These are phyloP conservation scores for Colletotrichum sp. DNA, from an alignment of 2,329 filamentous ascomycete genomes.

Conservation along the genomic window DNA sequence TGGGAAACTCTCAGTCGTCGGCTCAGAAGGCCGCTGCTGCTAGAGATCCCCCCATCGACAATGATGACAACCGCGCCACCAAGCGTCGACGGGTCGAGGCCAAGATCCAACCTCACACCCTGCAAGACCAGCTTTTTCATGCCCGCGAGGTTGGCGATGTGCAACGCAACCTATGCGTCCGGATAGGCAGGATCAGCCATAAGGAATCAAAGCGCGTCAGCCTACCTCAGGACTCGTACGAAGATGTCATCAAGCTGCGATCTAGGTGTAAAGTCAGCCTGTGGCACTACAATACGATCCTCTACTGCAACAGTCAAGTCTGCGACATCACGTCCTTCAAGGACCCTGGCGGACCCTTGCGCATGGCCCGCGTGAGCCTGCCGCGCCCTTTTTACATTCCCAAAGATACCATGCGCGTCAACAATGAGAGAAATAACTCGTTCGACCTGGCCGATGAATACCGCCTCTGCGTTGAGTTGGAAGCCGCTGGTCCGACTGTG, in stretches of 20 bases:
- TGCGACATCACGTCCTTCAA: constrained; percentile 57
- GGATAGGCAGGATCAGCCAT: constrained; percentile 57
- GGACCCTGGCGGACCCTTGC: constrained; percentile 48
- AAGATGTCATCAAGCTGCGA: constrained; percentile 31
- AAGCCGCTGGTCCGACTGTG: constrained; percentile 49
- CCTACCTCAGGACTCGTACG: constrained; percentile 26
- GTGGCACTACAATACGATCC: constrained; percentile 31
- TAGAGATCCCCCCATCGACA: constrained; percentile 37
- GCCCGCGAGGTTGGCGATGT: constrained; percentile 33
- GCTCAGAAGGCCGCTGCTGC: constrained; percentile 37
- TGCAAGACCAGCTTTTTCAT: constrained; percentile 37
- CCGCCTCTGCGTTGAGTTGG: constrained; percentile 54
- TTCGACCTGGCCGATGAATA: constrained; percentile 56
- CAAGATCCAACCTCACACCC: constrained; percentile 30
- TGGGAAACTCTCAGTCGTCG: constrained; percentile 48
- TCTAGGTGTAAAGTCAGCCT: constrained; percentile 49
- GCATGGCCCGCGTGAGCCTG: constrained; percentile 52
- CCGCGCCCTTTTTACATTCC: constrained; percentile 56
- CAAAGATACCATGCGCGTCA: constrained; percentile 54
- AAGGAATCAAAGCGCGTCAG: constrained; percentile 35
- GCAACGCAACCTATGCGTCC: constrained; percentile 52
- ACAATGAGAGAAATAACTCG: constrained; percentile 48
- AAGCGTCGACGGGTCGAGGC: constrained; percentile 56
- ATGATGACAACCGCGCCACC: constrained; percentile 40
- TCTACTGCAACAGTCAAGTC: constrained; percentile 59